These are phyloP conservation scores for Polytrichum commune DNA, from an alignment of 225 moss, liverwort and hornwort species.

Conservation along the genomic window DNA sequence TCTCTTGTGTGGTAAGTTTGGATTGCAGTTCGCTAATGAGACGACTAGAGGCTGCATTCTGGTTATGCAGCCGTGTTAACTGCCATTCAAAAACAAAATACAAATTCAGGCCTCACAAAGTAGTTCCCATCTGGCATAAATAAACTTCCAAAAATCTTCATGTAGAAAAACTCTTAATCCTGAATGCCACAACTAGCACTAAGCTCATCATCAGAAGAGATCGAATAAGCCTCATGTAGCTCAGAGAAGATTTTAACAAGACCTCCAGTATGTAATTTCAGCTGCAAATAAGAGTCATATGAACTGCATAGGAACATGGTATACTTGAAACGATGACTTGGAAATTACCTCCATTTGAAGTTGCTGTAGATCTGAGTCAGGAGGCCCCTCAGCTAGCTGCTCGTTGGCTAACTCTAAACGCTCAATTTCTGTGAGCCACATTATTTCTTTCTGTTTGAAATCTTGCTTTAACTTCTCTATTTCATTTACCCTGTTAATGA, in stretches of 20 bases:
- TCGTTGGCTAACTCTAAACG: conserved; percentile 82
- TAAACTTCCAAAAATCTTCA: no score
- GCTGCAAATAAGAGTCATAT: no score
- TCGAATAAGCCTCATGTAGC: no score
- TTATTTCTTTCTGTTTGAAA: conserved; percentile 66
- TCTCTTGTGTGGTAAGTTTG: conserved; percentile 72
- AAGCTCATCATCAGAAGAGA: no score
- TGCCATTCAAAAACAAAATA: conserved; percentile 3
- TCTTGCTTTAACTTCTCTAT: conserved; percentile 61
- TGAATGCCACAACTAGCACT: no score
- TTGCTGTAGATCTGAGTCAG: conserved; percentile 83
- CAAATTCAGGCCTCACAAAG: no score
- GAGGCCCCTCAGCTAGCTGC: conserved; percentile 71
- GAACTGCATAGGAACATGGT: no score
- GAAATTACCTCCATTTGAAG: conserved; percentile 76
- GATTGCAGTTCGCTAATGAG: conserved; percentile 71
- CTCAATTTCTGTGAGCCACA: conserved; percentile 73
- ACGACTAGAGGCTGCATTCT: conserved; percentile 68
- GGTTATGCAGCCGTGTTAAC: conserved; percentile 83
- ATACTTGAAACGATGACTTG: no score
- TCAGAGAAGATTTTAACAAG: no score
- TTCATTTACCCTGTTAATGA: conserved; percentile 14
- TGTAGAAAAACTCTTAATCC: no score
- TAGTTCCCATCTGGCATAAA: no score
- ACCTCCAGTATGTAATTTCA: no score